phyloP scores from a whole-genome alignment of 2,329 filamentous ascomycete genomes.

The Calonectria fujianensis region DNA sequence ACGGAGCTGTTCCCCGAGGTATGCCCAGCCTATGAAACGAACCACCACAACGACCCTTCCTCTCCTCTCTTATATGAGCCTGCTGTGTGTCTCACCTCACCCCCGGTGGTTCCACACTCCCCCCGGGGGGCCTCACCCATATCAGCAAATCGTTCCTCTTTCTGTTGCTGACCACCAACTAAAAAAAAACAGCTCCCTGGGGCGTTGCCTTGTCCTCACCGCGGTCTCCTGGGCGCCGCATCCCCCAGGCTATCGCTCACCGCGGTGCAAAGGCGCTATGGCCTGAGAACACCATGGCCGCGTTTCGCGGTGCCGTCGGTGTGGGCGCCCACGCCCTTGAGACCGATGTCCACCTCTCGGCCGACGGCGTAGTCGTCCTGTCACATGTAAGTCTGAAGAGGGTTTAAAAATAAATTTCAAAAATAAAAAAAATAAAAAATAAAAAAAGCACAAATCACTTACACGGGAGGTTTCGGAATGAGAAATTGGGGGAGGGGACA shows the following conservation, averaged over 20 bases:
- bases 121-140: background rate
- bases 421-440: background rate
- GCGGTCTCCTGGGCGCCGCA: slow-evolving; percentile 53
- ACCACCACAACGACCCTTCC: background rate
- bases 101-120: background rate
- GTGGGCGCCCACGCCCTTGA: slow-evolving; percentile 89
- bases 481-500: too few relatives aligned
- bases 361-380: slow-evolving; percentile 89
- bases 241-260: slow-evolving; percentile 86
- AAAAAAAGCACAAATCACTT: slow-evolving; percentile 9
- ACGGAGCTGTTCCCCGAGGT: slow-evolving; percentile 34
- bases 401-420: background rate
- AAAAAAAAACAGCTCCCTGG: slow-evolving; percentile 55
- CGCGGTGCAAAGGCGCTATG: slow-evolving; percentile 85
- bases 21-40: background rate
- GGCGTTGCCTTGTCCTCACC: slow-evolving; percentile 57
- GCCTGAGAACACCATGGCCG: slow-evolving; percentile 91
- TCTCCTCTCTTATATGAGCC: background rate
- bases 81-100: background rate
- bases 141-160: background rate
- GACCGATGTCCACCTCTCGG: slow-evolving; percentile 89
- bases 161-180: slow-evolving; percentile 24
- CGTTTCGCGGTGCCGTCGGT: slow-evolving; percentile 83
- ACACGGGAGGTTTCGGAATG: slow-evolving; percentile 27
- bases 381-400: slow-evolving; percentile 77